Percentiles rank a stretch among this genome's conserved stretches.
Conservation (phyloP, 108 stramenopile genomes). For the Cyclotella distinguenda region DNA sequence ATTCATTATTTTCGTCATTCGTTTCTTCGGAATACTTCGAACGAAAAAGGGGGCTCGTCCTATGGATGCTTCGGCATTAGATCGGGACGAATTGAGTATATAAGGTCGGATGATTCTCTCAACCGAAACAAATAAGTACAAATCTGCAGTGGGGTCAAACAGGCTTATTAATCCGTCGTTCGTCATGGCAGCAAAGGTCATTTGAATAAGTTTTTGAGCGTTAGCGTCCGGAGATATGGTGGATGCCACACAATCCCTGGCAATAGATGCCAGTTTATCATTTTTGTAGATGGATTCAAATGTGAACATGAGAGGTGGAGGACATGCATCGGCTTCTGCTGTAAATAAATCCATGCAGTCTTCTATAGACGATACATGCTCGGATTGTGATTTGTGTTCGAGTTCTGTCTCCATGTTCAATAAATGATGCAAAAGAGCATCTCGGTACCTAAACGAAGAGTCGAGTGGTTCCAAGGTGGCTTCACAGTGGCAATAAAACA, state of each 20-base stretch:
- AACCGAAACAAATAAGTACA: slow-evolving; percentile 60
- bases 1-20: neutral
- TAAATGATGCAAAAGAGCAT: slow-evolving; percentile 59
- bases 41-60: slow-evolving; percentile 4
- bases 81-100: slow-evolving; percentile 12
- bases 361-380: slow-evolving; percentile 19
- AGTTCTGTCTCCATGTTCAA: slow-evolving; percentile 48
- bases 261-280: slow-evolving; percentile 26
- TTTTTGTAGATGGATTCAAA: slow-evolving; percentile 54
- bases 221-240: slow-evolving; percentile 28
- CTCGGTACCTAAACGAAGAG: slow-evolving; percentile 62
- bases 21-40: slow-evolving; percentile 9
- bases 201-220: slow-evolving; percentile 34
- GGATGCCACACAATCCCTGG: slow-evolving; percentile 23
- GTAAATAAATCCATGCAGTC: slow-evolving; percentile 41
- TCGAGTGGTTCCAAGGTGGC: slow-evolving; percentile 69
- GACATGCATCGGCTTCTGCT: slow-evolving; percentile 14
- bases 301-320: slow-evolving; percentile 48
- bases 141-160: slow-evolving; percentile 49
- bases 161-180: slow-evolving; percentile 67
- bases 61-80: neutral
- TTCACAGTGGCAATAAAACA: slow-evolving; percentile 80
- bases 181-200: slow-evolving; percentile 60
- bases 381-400: slow-evolving; percentile 4
- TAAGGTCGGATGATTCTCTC: slow-evolving; percentile 61